Evolutionary conservation across 1,284 basidiomycete species (phyloP).

Genomic region (Cutaneotrichosporon arboriforme): DNA sequence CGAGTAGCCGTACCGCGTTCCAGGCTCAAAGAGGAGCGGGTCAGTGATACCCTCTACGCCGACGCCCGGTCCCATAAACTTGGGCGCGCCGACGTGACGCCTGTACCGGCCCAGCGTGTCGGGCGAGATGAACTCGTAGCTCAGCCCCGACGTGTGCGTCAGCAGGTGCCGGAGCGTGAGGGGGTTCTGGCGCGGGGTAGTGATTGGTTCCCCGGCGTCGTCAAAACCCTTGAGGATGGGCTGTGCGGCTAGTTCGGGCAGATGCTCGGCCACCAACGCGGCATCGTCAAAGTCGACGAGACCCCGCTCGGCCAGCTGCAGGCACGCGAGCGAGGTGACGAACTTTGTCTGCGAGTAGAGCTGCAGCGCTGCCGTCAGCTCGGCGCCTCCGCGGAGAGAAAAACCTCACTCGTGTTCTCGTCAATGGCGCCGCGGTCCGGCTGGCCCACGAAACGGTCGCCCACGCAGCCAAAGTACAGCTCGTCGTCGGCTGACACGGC

Average conservation of each 20-base stretch:
- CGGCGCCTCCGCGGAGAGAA: background rate
- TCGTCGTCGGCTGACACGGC: constrained; percentile 27
- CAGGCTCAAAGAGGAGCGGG: constrained; percentile 35
- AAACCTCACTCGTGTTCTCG: constrained; percentile 32
- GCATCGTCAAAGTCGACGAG: constrained; percentile 22
- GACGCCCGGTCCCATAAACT: constrained; percentile 14
- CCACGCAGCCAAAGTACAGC: constrained; percentile 27
- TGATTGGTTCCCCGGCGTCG: constrained; percentile 25
- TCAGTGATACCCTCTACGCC: constrained; percentile 13
- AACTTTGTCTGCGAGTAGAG: constrained; percentile 40
- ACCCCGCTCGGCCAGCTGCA: constrained; percentile 17
- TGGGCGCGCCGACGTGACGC: background rate
- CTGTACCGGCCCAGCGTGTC: background rate
- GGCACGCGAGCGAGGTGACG: constrained; percentile 17
- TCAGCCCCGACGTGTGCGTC: constrained; percentile 28
- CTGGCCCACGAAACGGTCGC: constrained; percentile 27
- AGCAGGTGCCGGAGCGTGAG: constrained; percentile 38
- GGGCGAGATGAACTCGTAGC: constrained; percentile 12
- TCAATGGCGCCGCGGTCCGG: constrained; percentile 22
- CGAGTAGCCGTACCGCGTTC: constrained; percentile 28
- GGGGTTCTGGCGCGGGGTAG: constrained; percentile 22
- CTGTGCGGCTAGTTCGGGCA: constrained; percentile 32
- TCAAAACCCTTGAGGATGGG: constrained; percentile 29
- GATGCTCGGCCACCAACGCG: constrained; percentile 18
- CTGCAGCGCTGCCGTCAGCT: constrained; percentile 23